Base-by-base conservation (phyloP, 1,284 basidiomycete species). In the Ustilago curta region DNA sequence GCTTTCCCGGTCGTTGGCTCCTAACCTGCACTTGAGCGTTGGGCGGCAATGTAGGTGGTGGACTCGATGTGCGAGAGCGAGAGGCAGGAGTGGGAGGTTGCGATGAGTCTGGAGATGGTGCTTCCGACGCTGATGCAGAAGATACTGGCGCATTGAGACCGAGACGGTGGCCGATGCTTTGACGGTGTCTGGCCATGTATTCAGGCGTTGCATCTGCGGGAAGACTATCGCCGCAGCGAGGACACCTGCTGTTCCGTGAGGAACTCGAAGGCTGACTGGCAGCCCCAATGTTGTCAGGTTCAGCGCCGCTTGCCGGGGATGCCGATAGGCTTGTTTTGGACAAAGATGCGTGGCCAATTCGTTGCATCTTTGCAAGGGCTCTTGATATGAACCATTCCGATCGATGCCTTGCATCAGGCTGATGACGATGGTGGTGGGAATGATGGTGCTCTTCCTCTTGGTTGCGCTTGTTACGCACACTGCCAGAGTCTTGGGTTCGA, bases 161-260 rank as follows among this genome's bases (percentile, higher is more conserved):
- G 14, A 74, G 43, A 5, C 71, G 71, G 40, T 74, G 71, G 0
- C 62, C 55, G 25, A 74, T 74, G 23, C 66, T 74, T 39, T 74
- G 66, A 18, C 71, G 66, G 40, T 74, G 71, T 18, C 40, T 39
- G 7, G 65, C 61, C 57, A 73, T 45, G 12, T 51, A 58, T 42
- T 64, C 58, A 12, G 49, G 50, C n/a, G 70, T 60, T 11, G 57
- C 47, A 6, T 60, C 27, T 3, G 32, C 21, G 6, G 70, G 65
- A 7, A 73, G 49, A 9, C 8, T 3, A 27, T 73, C 70, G 2
- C 70, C 70, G 21, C 70, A 73, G 11, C 51, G 62, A 11, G 50
- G 45, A 45, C 66, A 68, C 8, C 64, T 57, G 14, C 21, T 25
- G 21, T 32, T 19, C 9, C 14, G 18, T 8, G 25, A 8, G 12